Evolutionary conservation across 495 filamentous ascomycete genomes (phyloP).

Genomic region (Hypoxylon trugodes): DNA sequence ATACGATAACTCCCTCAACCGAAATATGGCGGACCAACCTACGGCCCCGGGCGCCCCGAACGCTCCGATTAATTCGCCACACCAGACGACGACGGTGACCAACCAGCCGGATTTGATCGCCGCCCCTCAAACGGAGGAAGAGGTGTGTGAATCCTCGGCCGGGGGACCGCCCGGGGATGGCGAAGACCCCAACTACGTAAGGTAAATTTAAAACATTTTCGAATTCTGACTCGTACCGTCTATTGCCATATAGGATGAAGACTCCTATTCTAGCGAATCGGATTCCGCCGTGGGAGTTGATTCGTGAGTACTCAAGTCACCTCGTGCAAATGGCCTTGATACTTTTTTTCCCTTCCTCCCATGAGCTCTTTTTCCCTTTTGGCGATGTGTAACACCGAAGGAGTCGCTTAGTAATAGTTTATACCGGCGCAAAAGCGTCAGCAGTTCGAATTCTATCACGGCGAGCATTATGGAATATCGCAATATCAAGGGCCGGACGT

Average conservation of each 20-base stretch:
- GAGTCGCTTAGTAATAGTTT: neutral
- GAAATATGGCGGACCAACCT: neutral
- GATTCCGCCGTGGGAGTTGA: conserved; percentile 7
- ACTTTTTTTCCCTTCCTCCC: too few relatives aligned
- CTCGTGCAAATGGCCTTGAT: neutral
- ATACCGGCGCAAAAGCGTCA: neutral
- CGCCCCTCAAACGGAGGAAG: conserved; percentile 2
- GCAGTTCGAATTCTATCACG: conserved; percentile 53
- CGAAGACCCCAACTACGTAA: neutral
- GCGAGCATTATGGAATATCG: conserved; percentile 58
- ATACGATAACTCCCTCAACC: neutral
- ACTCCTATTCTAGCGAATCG: neutral
- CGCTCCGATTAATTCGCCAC: neutral
- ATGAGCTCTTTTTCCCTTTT: too few relatives aligned
- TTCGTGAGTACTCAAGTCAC: conserved; percentile 1
- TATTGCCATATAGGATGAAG: neutral
- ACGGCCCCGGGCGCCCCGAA: neutral
- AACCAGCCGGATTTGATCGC: neutral
- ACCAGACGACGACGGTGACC: neutral
- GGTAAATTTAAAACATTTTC: neutral
- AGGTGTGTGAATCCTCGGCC: neutral
- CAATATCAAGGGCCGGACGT: conserved; percentile 52
- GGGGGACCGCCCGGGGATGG: neutral
- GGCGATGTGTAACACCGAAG: too few relatives aligned
- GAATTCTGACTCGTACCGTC: neutral